Evolutionary conservation across 768 basidiomycete genomes (phyloP), one percentile per base, ranked within the genome.

Genomic region (Cystobasidium ongulense): DNA sequence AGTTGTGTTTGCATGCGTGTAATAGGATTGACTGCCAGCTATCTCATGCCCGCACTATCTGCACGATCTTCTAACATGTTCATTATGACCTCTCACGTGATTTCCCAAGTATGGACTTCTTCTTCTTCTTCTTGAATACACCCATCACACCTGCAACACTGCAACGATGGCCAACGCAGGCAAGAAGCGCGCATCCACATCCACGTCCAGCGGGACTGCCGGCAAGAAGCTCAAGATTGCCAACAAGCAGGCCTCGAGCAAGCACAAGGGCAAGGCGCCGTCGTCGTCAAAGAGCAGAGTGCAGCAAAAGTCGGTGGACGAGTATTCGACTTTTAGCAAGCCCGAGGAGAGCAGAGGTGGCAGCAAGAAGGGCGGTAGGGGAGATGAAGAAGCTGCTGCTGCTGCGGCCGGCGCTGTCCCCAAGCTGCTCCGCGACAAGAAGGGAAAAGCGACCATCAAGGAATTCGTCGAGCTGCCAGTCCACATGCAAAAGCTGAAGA

Each of bases 391-490:
- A 38, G 25, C 46, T 50, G 21, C 53, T 13, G 38, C 31, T 21
- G 54, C 18, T 38, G 63, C 8, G 35, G 63, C 23, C 35, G 38
- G 13, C 2, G 33, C 31, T 2, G 57, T 13, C 18, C 63, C 25
- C 2, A 64, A 25, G n/a, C 38, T 71, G 25, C 50, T 57, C 11
- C 52, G 29, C 50, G 68, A 71, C 54, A 71, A 71, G 53, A 59
- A 71, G 68, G 53, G 68, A 31, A 71, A 71, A 35, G 43, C 33
- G 25, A 36, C 68, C 27, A 36, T 71, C n/a, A 54, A 59, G 25
- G 52, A 71, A 46, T 71, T 57, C 29, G 68, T 71, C 11, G 68
- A 43, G 10, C 27, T 71, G 31, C 68, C 68, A 13, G 29, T 7
- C 5, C 57, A 59, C 38, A 2, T 50, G 46, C 23, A 52, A 17